These are phyloP conservation scores for Penicillium psychrofluorescens DNA, from an alignment of 495 filamentous ascomycete species.

Conservation along the genomic window DNA sequence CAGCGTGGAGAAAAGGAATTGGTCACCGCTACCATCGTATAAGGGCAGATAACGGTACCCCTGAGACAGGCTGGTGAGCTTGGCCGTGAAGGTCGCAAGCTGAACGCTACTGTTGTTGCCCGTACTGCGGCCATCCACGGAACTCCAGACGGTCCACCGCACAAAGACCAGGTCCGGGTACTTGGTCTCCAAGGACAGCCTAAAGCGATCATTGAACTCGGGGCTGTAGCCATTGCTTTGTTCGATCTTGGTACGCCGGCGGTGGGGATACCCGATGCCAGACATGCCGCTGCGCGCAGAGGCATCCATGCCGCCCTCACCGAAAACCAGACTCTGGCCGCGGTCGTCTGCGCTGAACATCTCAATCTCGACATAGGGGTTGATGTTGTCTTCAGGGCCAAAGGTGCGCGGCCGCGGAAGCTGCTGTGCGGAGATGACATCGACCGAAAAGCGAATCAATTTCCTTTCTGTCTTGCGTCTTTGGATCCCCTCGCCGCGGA, in stretches of 20 bases:
- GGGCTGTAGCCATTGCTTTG: conserved; percentile 90
- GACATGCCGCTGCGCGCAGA: conserved; percentile 62
- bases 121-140: conserved; percentile 56
- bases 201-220: conserved; percentile 67
- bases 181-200: conserved; percentile 75
- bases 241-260: conserved; percentile 68
- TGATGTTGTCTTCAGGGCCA: conserved; percentile 63
- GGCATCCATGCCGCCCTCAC: conserved; percentile 63
- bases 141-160: conserved; percentile 84
- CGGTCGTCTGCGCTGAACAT: conserved; percentile 93
- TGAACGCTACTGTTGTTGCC: conserved; percentile 56
- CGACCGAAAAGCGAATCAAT: conserved; percentile 72
- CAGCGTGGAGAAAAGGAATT: conserved; percentile 87
- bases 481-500: conserved; percentile 32
- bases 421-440: conserved; percentile 90
- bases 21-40: conserved; percentile 80
- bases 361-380: conserved; percentile 92
- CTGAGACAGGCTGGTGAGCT: conserved; percentile 79
- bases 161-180: conserved; percentile 92
- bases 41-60: conserved; percentile 97
- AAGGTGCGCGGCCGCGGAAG: conserved; percentile 74
- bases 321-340: conserved; percentile 51
- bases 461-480: conserved; percentile 52
- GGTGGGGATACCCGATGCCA: conserved; percentile 68
- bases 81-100: conserved; percentile 84